A percentile compares a stretch with the other conserved stretches of the same genome.
phyloP scores from a whole-genome alignment of 495 filamentous ascomycete species.

The Penicillium simplicissimum region DNA sequence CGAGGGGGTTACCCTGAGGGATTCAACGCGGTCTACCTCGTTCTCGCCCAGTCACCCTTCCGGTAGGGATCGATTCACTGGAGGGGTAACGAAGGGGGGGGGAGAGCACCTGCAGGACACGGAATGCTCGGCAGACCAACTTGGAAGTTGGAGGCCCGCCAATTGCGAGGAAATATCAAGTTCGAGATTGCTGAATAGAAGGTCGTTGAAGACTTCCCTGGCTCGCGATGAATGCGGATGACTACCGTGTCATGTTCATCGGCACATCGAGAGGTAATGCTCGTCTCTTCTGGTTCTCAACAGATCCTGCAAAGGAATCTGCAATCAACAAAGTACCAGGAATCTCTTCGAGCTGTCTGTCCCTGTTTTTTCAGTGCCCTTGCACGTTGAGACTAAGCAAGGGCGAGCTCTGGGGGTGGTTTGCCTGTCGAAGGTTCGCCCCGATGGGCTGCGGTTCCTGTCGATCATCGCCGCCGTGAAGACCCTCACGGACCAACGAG shows the following conservation, averaged over 20 bases:
- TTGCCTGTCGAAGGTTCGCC: not conserved
- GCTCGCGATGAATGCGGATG: not conserved
- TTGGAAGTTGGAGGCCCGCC: too few relatives aligned
- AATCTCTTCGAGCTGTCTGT: not conserved
- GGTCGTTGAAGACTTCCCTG: not conserved
- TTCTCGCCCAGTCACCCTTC: not conserved
- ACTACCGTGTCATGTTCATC: not conserved
- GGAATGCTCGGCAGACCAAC: slow-evolving; percentile 22
- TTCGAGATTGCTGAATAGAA: not conserved
- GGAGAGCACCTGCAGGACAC: slow-evolving; percentile 27
- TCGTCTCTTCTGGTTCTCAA: too few relatives aligned
- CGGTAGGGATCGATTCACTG: slow-evolving; percentile 11
- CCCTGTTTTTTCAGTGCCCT: not conserved
- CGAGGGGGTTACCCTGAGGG: slow-evolving; percentile 25
- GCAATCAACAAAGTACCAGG: not conserved
- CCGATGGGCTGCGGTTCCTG: slow-evolving; percentile 26
- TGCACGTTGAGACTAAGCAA: slow-evolving; percentile 23
- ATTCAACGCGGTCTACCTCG: slow-evolving; percentile 27
- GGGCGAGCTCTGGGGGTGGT: slow-evolving; percentile 2
- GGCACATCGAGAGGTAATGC: not conserved
- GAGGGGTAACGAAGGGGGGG: not conserved
- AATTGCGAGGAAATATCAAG: slow-evolving; percentile 10
- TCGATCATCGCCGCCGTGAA: slow-evolving; percentile 20
- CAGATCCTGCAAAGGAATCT: not conserved
- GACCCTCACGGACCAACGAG: slow-evolving; percentile 14